phyloP scores from a whole-genome alignment of 2,329 filamentous ascomycete genomes.

The Iodosphaeria phyllophila region DNA sequence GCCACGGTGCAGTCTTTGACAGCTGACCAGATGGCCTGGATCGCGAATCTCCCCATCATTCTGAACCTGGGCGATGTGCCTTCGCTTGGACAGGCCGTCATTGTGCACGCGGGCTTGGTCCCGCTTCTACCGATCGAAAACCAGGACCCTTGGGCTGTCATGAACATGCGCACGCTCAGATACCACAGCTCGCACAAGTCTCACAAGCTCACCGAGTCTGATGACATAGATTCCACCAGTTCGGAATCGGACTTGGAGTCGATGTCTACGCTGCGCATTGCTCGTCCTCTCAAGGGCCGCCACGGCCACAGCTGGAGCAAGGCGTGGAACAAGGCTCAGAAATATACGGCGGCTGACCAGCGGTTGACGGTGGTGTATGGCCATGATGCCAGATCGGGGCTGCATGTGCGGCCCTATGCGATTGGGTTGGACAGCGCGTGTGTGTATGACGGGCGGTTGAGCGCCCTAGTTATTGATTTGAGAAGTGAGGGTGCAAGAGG shows the following conservation, averaged over 20 bases:
- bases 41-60: constrained; percentile 59
- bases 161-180: constrained; percentile 80
- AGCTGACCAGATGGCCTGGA: constrained; percentile 45
- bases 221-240: too few species aligned
- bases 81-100: constrained; percentile 27
- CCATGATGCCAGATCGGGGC: constrained; percentile 60
- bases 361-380: constrained; percentile 66
- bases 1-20: constrained; percentile 35
- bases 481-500: too few species aligned
- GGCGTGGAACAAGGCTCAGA: constrained; percentile 35
- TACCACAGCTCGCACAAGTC: constrained; percentile 18
- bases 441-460: constrained; percentile 55
- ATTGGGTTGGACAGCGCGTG: constrained; percentile 79
- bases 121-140: constrained; percentile 51
- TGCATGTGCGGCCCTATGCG: constrained; percentile 43
- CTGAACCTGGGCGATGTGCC: constrained; percentile 47
- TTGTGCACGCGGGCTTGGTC: constrained; percentile 75
- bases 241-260: constrained; percentile 3
- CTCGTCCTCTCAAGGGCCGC: constrained; percentile 18
- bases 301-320: constrained; percentile 50
- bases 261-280: constrained; percentile 5
- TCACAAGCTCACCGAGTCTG: too few species aligned
- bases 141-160: constrained; percentile 63
- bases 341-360: constrained; percentile 9
- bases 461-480: constrained; percentile 63